phyloP scores from a whole-genome alignment of 345 rosid genomes.

The Heritiera fomes region DNA sequence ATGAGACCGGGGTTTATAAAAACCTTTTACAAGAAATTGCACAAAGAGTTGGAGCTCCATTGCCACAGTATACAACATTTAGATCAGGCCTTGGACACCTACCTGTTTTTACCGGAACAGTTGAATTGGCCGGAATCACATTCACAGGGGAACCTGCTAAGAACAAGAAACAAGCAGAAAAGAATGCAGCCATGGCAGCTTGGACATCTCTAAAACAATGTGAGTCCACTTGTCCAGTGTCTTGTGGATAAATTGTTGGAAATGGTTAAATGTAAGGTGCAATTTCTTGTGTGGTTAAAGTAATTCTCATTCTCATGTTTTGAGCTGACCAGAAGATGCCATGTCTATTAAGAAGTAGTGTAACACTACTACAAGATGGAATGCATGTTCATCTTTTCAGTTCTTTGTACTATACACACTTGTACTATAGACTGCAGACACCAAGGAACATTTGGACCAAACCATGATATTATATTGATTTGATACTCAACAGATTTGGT shows the following conservation, averaged over 20 bases:
- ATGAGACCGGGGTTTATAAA: slow-evolving; percentile 99
- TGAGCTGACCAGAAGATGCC: background rate
- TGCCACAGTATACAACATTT: slow-evolving; percentile 84
- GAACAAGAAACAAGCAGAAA: slow-evolving; percentile 98
- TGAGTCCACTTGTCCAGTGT: slow-evolving; percentile 39
- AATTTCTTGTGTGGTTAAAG: background rate
- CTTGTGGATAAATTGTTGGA: background rate
- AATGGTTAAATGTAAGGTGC: background rate
- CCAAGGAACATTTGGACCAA: background rate
- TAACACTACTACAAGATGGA: background rate
- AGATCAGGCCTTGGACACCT: slow-evolving; percentile 96
- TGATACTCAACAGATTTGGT: background rate
- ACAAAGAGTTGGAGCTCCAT: slow-evolving; percentile 91
- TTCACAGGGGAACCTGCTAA: slow-evolving; percentile 95
- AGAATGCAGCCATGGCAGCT: slow-evolving; percentile 99
- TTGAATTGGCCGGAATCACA: slow-evolving; percentile 88
- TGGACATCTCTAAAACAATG: slow-evolving; percentile 94
- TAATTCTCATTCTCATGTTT: background rate
- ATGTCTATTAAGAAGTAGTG: background rate
- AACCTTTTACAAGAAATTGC: slow-evolving; percentile 95
- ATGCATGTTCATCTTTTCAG: background rate
- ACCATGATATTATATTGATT: background rate
- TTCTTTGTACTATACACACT: background rate
- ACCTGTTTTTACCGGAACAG: slow-evolving; percentile 95
- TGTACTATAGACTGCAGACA: background rate